Conservation (phyloP, 306 rosid genomes). For the Mimosa bimucronata region DNA sequence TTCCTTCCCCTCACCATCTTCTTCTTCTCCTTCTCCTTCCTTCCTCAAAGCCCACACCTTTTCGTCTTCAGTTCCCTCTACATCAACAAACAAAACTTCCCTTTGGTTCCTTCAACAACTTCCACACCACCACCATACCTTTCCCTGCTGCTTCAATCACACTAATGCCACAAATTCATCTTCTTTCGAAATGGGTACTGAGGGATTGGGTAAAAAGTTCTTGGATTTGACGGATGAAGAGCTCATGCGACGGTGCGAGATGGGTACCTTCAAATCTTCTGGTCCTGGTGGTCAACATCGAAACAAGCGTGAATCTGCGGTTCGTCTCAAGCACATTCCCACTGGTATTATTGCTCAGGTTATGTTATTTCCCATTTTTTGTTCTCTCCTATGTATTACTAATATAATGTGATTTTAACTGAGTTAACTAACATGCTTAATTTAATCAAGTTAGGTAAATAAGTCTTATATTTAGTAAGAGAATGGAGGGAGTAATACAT, state of each 20-base stretch:
- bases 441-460: no score
- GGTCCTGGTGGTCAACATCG: conserved; percentile 99
- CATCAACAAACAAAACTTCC: not conserved
- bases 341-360: conserved; percentile 86
- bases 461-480: no score
- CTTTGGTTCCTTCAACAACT: conserved; percentile 25
- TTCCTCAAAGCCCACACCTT: conserved; percentile 15
- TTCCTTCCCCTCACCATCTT: conserved; percentile 1
- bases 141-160: conserved; percentile 27
- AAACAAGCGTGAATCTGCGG: conserved; percentile 87
- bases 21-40: not conserved
- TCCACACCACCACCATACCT: conserved; percentile 22
- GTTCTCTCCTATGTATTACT: not conserved
- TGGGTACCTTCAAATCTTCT: conserved; percentile 75
- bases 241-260: conserved; percentile 73
- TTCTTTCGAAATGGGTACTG: not conserved
- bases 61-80: not conserved
- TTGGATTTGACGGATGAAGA: conserved; percentile 76
- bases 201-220: conserved; percentile 44
- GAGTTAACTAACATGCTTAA: no score
- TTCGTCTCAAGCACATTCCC: conserved; percentile 87
- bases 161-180: conserved; percentile 14
- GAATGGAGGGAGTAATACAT: no score
- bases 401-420: no score
- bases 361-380: conserved; percentile 45